Conservation (phyloP, 495 filamentous ascomycete species). For the Cryomyces minteri region DNA sequence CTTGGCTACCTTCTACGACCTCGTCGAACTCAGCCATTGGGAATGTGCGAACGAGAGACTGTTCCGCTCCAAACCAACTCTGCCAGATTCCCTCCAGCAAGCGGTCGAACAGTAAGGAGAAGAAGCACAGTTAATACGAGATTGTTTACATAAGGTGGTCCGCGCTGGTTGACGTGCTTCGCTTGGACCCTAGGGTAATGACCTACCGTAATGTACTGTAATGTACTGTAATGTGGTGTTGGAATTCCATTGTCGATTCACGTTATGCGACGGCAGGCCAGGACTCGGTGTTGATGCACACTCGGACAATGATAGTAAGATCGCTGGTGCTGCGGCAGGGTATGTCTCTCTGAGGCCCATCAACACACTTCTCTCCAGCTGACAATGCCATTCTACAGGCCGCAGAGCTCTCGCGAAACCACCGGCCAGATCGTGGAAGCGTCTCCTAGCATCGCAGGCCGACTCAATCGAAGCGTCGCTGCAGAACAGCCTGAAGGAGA, state of each 20-base stretch:
- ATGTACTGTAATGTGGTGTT: no score
- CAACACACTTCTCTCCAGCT: background rate
- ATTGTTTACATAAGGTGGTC: no score
- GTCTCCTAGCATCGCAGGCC: background rate
- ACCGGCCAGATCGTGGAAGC: background rate
- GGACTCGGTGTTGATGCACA: background rate
- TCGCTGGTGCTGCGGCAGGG: conserved; percentile 1
- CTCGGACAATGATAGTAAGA: conserved; percentile 1
- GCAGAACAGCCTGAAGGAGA: background rate
- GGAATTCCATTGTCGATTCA: no score
- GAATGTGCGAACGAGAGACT: no score
- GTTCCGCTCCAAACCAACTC: no score
- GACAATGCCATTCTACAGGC: background rate
- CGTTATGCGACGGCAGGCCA: no score
- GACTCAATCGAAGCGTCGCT: conserved; percentile 1
- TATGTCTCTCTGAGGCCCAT: background rate
- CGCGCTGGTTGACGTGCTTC: no score
- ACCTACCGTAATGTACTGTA: no score
- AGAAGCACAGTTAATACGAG: no score
- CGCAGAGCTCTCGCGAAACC: background rate
- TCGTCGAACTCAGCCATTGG: background rate
- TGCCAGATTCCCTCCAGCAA: no score
- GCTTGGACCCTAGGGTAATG: no score
- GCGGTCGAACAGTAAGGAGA: no score
- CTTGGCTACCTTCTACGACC: conserved; percentile 5